Base-by-base conservation (phyloP, 2,329 filamentous ascomycete species). In the Trichophyton schoenleinii region DNA sequence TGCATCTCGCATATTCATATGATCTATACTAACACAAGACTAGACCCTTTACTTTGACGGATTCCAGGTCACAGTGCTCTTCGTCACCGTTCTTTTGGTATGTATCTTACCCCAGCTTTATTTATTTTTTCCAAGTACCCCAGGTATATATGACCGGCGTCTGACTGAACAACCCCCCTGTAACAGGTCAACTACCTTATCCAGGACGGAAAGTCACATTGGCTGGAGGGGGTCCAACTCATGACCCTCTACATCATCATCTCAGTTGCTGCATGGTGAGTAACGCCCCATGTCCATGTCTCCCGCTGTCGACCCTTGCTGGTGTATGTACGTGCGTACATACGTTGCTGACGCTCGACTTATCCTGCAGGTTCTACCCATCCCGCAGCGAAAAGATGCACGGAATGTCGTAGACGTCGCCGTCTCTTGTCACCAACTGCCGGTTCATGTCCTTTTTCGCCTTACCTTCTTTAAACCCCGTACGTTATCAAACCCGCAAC, bases 41-140 rank as follows among this genome's bases (percentile, higher is more conserved):
- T 41, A 58, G 25, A 57, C 31, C 31, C 58, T 49, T 3, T 87
- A 87, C 71, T 94, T 96, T 71, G 89, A 95, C 70, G 85, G 85
- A 0, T 96, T 96, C 78, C 89, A 96, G 75, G 38, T 58, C n/a
- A 42, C 55, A 7, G 34, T 58, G 1, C 72, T 86, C 1, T 86
- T 86, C 63, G 79, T 85, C 25, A 73, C 76, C n/a, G 74, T 79
- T 20, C 68, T 79, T 31, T 66, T 79, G 63, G 77, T 74, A 58
- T 58, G 70, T 65, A 87, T 15, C 77, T 8, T 18, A 3, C 22
- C 20, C n/a, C 28, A n/a, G 18, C 18, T 18, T 18, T 18, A 18
- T 18, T 18, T 18, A 22, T 22, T 3, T 22, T 13, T 3, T n/a
- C 2, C 3, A 28, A 28, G 25, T 28, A 28, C 25, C 25, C 25